Evolutionary conservation across 192 early-diverging fungal genomes (phyloP), one percentile per base, ranked within the genome.

Genomic region (Coemansia reversa): DNA sequence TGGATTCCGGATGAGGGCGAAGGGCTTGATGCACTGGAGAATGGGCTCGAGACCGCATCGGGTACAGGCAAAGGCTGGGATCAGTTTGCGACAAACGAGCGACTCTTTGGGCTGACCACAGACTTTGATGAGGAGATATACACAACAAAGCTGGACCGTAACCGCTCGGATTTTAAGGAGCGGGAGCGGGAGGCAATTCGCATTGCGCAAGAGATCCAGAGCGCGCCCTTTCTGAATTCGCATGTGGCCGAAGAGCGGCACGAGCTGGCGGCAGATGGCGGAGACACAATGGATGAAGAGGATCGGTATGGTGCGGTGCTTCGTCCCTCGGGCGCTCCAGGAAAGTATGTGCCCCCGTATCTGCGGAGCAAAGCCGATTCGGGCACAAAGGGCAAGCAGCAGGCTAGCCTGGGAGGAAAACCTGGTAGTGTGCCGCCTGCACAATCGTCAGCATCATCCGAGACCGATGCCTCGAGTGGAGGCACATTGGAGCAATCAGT

Each of bases 81-180:
- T 76, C 97, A 99, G 74, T 99, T 99, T 86, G 91, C 87, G 5
- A 90, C 85, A 4, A 99, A 99, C 67, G 93, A 96, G 74, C 72
- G 83, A 62, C 83, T 93, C 48, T 99, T 99, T 87, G 97, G 97
- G 1, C 86, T 99, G 51, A 92, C 84, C 6, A 95, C 96, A 4
- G 94, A 99, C 74, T 99, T 93, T 82, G 83, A 97, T 67, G 95
- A 97, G 60, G 94, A 96, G 55, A 74, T 99, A 3, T 99, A 99
- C 74, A 99, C 97, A 2, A 99, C 97, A 7, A 87, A 84, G 25
- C 79, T 99, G 55, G 94, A 99, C 69, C 83, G 90, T 58, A 84
- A 87, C 4, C 88, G 86, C 32, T 86, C 93, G 5, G 89, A 92
- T 58, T 99, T 83, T 72, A 94, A 92, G 67, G 85, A 88, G 62